phyloP scores from a whole-genome alignment of 768 basidiomycete genomes.

The Dacryopinax spathularia region DNA sequence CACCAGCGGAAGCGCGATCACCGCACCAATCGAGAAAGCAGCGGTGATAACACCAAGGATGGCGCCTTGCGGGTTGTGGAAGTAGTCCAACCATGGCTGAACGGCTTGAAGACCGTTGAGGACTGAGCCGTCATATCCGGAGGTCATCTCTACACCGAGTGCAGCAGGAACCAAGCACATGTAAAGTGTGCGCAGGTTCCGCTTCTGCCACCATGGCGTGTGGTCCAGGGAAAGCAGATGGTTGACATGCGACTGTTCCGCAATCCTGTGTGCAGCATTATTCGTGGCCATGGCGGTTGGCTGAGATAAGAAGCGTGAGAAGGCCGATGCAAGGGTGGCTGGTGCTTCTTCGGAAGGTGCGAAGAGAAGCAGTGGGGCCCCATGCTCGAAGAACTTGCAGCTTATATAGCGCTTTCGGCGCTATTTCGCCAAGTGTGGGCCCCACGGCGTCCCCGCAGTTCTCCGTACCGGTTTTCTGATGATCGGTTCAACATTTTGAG shows the following conservation, averaged over 20 bases:
- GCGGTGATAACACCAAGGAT: conserved; percentile 42
- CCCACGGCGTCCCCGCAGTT: not conserved
- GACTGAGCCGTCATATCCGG: conserved; percentile 27
- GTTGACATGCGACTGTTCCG: conserved; percentile 8
- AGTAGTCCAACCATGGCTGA: conserved; percentile 20
- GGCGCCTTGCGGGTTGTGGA: conserved; percentile 37
- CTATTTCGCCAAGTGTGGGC: not conserved
- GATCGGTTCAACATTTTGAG: not conserved
- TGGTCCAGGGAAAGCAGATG: conserved; percentile 33
- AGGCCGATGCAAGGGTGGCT: not conserved
- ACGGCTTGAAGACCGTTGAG: not conserved
- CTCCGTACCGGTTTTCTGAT: not conserved
- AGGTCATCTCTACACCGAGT: conserved; percentile 49
- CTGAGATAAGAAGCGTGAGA: not conserved
- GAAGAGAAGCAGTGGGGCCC: not conserved
- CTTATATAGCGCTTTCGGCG: not conserved
- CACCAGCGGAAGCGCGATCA: conserved; percentile 40
- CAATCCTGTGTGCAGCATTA: not conserved
- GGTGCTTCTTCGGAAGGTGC: not conserved
- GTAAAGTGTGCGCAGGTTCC: conserved; percentile 42
- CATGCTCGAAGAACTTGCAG: not conserved
- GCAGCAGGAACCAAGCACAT: conserved; percentile 45
- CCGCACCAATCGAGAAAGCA: conserved; percentile 45
- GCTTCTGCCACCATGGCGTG: conserved; percentile 48
- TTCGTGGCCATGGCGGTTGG: not conserved